Conservation (phyloP, 768 basidiomycete species). For the Hydnomerulius pinastri region DNA sequence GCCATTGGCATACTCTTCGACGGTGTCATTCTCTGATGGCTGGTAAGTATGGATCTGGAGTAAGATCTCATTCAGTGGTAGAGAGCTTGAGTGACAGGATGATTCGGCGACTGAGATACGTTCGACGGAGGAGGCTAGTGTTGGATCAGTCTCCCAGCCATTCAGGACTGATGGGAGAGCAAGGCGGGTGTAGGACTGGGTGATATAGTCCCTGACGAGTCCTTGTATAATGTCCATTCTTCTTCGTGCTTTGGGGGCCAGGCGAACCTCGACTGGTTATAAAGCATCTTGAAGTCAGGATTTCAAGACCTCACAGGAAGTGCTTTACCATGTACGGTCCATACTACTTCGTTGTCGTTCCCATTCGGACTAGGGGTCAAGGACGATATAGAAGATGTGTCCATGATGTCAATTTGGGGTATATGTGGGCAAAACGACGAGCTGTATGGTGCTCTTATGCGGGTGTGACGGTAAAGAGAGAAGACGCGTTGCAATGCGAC, state of each 20-base stretch:
- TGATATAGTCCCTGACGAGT: constrained; percentile 58
- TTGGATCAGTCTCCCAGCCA: constrained; percentile 79
- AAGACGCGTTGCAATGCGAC: constrained; percentile 17
- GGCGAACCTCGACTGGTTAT: constrained; percentile 77
- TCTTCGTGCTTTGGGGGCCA: constrained; percentile 64
- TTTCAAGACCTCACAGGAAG: background rate
- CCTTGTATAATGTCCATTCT: constrained; percentile 76
- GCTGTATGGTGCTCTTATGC: constrained; percentile 15
- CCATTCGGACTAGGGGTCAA: constrained; percentile 1
- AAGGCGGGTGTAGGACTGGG: constrained; percentile 62
- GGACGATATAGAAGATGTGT: background rate
- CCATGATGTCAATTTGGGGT: background rate
- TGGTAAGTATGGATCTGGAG: constrained; percentile 91
- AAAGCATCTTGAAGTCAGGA: background rate
- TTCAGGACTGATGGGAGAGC: constrained; percentile 67
- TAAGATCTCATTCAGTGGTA: constrained; percentile 56
- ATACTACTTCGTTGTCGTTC: constrained; percentile 33
- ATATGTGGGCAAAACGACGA: background rate
- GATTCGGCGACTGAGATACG: constrained; percentile 74
- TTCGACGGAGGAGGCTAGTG: constrained; percentile 75
- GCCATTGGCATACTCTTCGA: constrained; percentile 73
- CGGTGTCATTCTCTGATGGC: constrained; percentile 63
- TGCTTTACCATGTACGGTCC: constrained; percentile 67
- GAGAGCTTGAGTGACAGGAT: constrained; percentile 55
- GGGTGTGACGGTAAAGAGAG: constrained; percentile 5